phyloP scores from a whole-genome alignment of 2,329 filamentous ascomycete species.

The Microcera coccophila region DNA sequence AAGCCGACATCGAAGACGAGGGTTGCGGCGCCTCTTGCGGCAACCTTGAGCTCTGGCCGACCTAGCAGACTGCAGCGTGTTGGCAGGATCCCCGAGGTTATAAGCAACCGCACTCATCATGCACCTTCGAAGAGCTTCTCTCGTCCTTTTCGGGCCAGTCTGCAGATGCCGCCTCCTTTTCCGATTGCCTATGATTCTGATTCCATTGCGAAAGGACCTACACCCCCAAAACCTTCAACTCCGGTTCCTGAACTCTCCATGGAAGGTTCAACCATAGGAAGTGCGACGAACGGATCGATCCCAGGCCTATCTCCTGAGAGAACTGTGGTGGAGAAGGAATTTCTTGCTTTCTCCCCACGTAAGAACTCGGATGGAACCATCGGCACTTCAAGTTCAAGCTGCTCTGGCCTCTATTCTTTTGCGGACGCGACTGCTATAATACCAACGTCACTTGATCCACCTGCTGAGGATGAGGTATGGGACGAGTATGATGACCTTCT shows the following conservation, averaged over 20 bases:
- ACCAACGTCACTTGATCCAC: slow-evolving; percentile 57
- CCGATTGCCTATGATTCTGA: slow-evolving; percentile 29
- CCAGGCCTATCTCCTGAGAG: slow-evolving; percentile 30
- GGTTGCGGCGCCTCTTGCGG: not conserved
- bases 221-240: slow-evolving; percentile 39
- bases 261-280: slow-evolving; percentile 34
- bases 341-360: slow-evolving; percentile 68
- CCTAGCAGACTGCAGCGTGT: slow-evolving; percentile 70
- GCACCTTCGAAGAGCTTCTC: slow-evolving; percentile 79
- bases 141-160: slow-evolving; percentile 64
- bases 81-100: slow-evolving; percentile 79
- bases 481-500: slow-evolving; percentile 89
- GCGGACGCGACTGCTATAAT: slow-evolving; percentile 63
- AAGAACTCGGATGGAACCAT: slow-evolving; percentile 60
- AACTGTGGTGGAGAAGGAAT: slow-evolving; percentile 50
- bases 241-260: slow-evolving; percentile 35
- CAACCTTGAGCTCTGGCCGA: slow-evolving; percentile 13
- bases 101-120: slow-evolving; percentile 63
- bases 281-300: slow-evolving; percentile 30
- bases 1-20: slow-evolving; percentile 2
- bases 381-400: slow-evolving; percentile 54
- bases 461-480: slow-evolving; percentile 85
- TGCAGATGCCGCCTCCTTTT: slow-evolving; percentile 34
- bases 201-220: slow-evolving; percentile 48
- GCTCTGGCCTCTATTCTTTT: slow-evolving; percentile 59